Evolutionary conservation across 345 rosid genomes (phyloP).

Genomic region (Iberis pinnata): DNA sequence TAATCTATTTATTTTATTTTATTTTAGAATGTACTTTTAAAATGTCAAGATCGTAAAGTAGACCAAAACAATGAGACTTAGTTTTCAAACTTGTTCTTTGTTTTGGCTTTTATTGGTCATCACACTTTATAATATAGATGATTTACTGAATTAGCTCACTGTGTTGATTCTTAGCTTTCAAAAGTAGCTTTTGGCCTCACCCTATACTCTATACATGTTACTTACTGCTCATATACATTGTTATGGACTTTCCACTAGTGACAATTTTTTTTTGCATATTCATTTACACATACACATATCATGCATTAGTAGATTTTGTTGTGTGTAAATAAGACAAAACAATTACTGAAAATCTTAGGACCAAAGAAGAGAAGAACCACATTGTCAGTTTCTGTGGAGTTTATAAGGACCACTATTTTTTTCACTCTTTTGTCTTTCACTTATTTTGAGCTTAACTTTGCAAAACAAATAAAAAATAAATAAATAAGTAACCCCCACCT

Average conservation of each 20-base stretch:
- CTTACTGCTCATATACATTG: constrained; percentile 31
- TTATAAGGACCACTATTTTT: constrained; percentile 23
- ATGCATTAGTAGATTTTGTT: background rate
- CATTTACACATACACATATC: background rate
- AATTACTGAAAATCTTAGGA: constrained; percentile 30
- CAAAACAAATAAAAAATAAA: constrained; percentile 18
- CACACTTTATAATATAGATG: constrained; percentile 20
- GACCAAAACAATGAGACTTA: constrained; percentile 30
- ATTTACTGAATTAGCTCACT: constrained; percentile 31
- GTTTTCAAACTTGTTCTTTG: constrained; percentile 32
- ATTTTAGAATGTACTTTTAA: too few relatives aligned
- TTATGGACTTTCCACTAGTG: constrained; percentile 27
- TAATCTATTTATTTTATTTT: too few relatives aligned
- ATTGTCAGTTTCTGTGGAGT: constrained; percentile 28
- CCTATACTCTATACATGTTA: constrained; percentile 25
- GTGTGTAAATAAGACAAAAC: constrained; percentile 17
- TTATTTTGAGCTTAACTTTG: constrained; percentile 27
- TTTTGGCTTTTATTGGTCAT: constrained; percentile 30
- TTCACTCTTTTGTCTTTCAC: constrained; percentile 27
- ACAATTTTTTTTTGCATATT: constrained; percentile 17
- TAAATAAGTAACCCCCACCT: constrained; percentile 14
- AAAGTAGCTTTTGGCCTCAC: constrained; percentile 33
- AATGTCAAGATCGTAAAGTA: too few relatives aligned
- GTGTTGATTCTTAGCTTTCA: constrained; percentile 28
- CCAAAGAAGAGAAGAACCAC: constrained; percentile 31